Evolutionary conservation across 2,329 filamentous ascomycete species (phyloP).

Genomic region (Aureobasidium sp.): DNA sequence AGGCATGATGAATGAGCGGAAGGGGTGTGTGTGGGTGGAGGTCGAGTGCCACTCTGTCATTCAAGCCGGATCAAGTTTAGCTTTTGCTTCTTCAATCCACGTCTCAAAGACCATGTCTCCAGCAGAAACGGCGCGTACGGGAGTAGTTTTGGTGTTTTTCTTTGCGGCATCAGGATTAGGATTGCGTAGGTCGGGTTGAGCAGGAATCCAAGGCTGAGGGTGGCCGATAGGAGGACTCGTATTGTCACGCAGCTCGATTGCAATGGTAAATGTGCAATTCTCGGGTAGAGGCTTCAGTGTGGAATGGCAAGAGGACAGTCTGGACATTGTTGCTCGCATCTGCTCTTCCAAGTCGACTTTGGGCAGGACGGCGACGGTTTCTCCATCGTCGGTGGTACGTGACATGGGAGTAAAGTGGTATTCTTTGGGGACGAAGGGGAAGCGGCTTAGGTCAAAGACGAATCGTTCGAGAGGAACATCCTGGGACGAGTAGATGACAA

Average conservation of each 20-base stretch:
- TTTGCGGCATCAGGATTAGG: conserved; percentile 14
- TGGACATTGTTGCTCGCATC: conserved; percentile 59
- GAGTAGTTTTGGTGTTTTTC: conserved; percentile 42
- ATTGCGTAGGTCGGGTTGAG: conserved; percentile 42
- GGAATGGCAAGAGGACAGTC: conserved; percentile 54
- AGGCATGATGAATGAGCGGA: background rate
- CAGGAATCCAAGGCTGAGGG: conserved; percentile 55
- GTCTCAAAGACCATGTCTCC: conserved; percentile 61
- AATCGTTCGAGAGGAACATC: conserved; percentile 53
- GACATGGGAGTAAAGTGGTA: conserved; percentile 49
- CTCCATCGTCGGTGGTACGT: conserved; percentile 26
- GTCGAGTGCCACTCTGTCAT: background rate
- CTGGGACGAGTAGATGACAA: conserved; percentile 49
- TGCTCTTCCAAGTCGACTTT: conserved; percentile 61
- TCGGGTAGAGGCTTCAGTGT: conserved; percentile 52
- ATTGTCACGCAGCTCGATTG: conserved; percentile 62
- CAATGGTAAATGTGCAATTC: conserved; percentile 68
- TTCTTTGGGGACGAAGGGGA: conserved; percentile 42
- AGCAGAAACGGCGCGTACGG: conserved; percentile 56
- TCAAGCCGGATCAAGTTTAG: background rate
- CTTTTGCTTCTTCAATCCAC: conserved; percentile 50
- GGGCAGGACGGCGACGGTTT: conserved; percentile 23
- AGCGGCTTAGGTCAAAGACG: conserved; percentile 52
- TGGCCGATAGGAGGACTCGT: conserved; percentile 43
- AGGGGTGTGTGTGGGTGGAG: background rate